Base-by-base conservation (phyloP, 306 rosid genomes). In the Trifolium fragiferum region DNA sequence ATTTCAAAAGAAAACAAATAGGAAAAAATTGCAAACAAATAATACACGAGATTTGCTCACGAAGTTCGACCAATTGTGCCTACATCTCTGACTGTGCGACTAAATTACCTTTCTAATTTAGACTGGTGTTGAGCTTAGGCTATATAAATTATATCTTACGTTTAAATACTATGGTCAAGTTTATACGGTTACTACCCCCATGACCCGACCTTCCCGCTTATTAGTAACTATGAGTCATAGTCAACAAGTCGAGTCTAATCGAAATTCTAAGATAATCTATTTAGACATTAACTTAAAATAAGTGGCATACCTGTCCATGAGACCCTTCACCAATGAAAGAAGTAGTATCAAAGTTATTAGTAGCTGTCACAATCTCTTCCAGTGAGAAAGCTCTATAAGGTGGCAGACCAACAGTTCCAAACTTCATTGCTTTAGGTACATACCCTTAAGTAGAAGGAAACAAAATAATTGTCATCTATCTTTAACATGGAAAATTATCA, bases 361-460 rank as follows among this genome's bases (percentile, higher is more conserved):
- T 94, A 3, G 97, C 93, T 50, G 72, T 90, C 76, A 83, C 83
- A 71, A 94, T 88, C 84, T 94, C 98, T 81, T 94, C 97, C 27
- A 87, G 72, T 8, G 97, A 87, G 78, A 89, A 90, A 40, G 84
- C 78, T 86, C 96, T 20, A 85, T 91, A 94, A 65, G 88, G 81
- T 38, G 97, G 93, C 80, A 90, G 83, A 18, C 96, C 91, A 70
- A 91, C 80, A 4, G 85, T 76, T 82, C 88, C 95, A 16, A 70
- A 53, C 76, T 87, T 88, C 90, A 81, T 87, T 61, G 89, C 76
- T 77, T 91, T 96, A 55, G 96, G 80, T 82, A 89, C 33, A 74
- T 89, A 83, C 84, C 97, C 98, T 94, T 19, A 67, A 57, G 73
- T 27, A 19, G 64, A 23, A 57, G n/a, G 55, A 57, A 72, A 66